Conservation (phyloP, 805 yeast species). For the Candida tallmaniae region DNA sequence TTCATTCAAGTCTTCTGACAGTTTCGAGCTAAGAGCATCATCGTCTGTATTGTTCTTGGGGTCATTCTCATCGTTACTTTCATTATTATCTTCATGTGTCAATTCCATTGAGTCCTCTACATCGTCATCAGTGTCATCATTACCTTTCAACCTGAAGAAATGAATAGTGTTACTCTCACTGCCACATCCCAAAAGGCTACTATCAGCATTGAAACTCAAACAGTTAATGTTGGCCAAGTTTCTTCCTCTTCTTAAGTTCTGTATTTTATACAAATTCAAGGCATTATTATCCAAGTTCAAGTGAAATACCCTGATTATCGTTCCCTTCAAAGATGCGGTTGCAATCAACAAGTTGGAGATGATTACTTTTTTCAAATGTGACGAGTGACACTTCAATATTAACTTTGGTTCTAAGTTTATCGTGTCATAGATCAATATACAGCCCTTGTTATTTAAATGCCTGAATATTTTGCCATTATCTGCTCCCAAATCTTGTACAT, state of each 20-base stretch:
- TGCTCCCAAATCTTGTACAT: not conserved
- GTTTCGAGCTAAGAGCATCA: slow-evolving; percentile 18
- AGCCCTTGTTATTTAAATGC: slow-evolving; percentile 26
- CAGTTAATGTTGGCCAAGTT: slow-evolving; percentile 30
- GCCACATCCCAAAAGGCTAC: slow-evolving; percentile 33
- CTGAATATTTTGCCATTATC: not conserved
- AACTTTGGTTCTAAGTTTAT: slow-evolving; percentile 26
- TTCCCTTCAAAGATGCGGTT: slow-evolving; percentile 41
- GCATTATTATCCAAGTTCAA: slow-evolving; percentile 9
- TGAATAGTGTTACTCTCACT: slow-evolving; percentile 41
- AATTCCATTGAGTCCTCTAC: slow-evolving; percentile 5
- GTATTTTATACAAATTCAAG: slow-evolving; percentile 22
- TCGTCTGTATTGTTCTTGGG: slow-evolving; percentile 3
- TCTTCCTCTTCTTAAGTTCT: slow-evolving; percentile 38
- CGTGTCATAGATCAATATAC: slow-evolving; percentile 39
- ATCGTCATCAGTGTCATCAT: slow-evolving; percentile 8
- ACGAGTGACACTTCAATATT: slow-evolving; percentile 38
- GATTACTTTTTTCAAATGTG: slow-evolving; percentile 28
- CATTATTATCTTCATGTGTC: slow-evolving; percentile 6
- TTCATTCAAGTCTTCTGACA: slow-evolving; percentile 39
- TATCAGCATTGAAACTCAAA: slow-evolving; percentile 31
- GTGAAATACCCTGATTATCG: slow-evolving; percentile 35
- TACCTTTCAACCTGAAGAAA: slow-evolving; percentile 23
- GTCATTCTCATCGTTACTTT: slow-evolving; percentile 7
- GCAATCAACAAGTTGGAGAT: slow-evolving; percentile 27